Evolutionary conservation across 73 alveolate species (phyloP), one percentile per base, ranked within the genome.

Genomic region (Paramecium sexaurelia): DNA sequence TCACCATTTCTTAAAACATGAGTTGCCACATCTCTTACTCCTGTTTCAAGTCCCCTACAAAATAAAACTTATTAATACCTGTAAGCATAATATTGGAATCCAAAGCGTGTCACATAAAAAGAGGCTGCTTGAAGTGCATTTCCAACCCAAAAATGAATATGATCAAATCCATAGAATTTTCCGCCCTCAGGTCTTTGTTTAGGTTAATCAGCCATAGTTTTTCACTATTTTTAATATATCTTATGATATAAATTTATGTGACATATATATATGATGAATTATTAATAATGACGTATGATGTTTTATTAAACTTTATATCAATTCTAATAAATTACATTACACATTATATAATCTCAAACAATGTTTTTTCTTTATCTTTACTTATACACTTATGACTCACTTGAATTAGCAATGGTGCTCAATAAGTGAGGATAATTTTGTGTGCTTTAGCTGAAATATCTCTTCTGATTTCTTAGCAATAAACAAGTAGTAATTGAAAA

Each of bases 71-170:
- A 85, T 20, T 13, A 13, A 37, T 55, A 85, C 86, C 85, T 84
- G 19, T 75, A 91, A 36, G 92, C 92, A 91, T 84, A 91, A 36
- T 91, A 84, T 84, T 91, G 73, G 47, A 91, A 94, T 26, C 97
- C 98, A 41, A 94, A 90, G 66, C 97, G 93, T 36, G 96, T 20
- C 36, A 94, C 95, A 93, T 96, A 96, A 93, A 55, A 96, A 5
- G 98, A 88, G 17, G 99, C 98, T 26, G 98, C 98, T 93, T 96
- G 96, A 55, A 91, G 88, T 27, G 99, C 98, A 73, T 96, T 96
- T 61, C 98, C 95, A 27, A 96, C 98, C 92, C 93, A 94, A 93
- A 96, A 95, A 20, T 93, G 93, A 36, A 95, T 55, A 93, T 96
- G 99, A 66, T 96, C 97, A 68, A 96, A 95, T 3, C 97, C 98